Evolutionary conservation across 73 alveolate genomes (phyloP).

Genomic region (Paramecium primaurelia): DNA sequence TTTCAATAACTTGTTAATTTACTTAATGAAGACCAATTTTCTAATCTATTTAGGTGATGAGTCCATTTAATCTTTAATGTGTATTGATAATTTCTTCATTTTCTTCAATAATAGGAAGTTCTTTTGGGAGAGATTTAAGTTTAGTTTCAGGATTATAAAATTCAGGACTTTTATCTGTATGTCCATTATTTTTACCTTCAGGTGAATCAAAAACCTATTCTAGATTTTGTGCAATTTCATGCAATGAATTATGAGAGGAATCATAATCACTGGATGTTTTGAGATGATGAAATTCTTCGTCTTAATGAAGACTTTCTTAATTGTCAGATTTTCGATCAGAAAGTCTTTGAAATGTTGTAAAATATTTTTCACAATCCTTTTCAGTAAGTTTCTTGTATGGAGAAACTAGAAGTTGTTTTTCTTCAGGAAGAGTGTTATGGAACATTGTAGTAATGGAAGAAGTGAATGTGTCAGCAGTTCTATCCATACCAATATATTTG

Average conservation of each 20-base stretch:
- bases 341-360: not conserved
- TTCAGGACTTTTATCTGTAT: conserved; percentile 43
- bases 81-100: not conserved
- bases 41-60: not conserved
- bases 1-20: not conserved
- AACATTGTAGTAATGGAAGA: conserved; percentile 40
- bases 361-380: not conserved
- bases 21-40: not conserved
- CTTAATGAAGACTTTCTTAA: not conserved
- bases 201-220: conserved; percentile 41
- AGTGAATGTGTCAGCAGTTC: not conserved
- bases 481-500: conserved; percentile 12
- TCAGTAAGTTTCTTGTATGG: conserved; percentile 1
- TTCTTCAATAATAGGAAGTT: conserved; percentile 30
- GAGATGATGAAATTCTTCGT: conserved; percentile 26
- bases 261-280: not conserved
- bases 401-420: not conserved
- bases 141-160: conserved; percentile 9
- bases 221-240: not conserved
- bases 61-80: not conserved
- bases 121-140: not conserved
- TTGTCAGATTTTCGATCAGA: not conserved
- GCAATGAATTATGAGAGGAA: not conserved
- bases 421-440: conserved; percentile 10
- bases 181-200: not conserved